Evolutionary conservation across 768 basidiomycete species (phyloP).

Genomic region (Amanita brunnescens): DNA sequence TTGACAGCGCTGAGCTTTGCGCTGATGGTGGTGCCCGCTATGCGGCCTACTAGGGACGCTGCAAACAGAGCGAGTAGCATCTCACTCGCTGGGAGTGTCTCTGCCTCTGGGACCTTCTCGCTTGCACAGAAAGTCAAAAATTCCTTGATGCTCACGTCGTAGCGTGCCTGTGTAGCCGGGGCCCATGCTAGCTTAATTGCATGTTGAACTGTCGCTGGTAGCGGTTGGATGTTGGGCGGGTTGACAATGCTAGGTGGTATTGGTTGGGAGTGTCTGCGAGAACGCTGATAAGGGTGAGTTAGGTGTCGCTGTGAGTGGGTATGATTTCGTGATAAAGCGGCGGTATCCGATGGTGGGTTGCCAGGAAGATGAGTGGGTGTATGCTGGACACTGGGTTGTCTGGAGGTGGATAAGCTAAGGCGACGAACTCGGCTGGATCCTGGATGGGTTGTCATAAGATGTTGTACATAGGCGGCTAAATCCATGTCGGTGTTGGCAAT

Average conservation of each 20-base stretch:
- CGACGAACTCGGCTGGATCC: not conserved
- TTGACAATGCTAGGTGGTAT: not conserved
- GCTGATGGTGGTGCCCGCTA: not conserved
- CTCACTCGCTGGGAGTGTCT: not conserved
- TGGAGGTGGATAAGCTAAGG: not conserved
- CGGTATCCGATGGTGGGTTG: too few species aligned
- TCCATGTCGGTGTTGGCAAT: too few species aligned
- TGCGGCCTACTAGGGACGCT: not conserved
- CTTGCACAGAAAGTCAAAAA: not conserved
- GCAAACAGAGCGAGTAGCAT: not conserved
- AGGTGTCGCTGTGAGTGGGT: too few species aligned
- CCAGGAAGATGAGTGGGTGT: too few species aligned
- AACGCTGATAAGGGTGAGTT: not conserved
- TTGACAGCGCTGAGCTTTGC: not conserved
- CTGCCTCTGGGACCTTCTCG: not conserved
- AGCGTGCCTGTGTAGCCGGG: not conserved
- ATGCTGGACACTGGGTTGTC: not conserved
- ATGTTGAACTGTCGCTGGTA: not conserved
- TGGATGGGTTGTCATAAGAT: not conserved
- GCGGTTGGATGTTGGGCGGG: not conserved
- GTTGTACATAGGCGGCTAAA: not conserved
- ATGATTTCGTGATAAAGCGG: too few species aligned
- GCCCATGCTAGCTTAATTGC: not conserved
- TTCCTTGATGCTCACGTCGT: not conserved
- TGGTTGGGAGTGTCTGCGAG: not conserved